These are phyloP conservation scores for Rhodotorula sp. DNA, from an alignment of 1,284 basidiomycete species.

Conservation along the genomic window DNA sequence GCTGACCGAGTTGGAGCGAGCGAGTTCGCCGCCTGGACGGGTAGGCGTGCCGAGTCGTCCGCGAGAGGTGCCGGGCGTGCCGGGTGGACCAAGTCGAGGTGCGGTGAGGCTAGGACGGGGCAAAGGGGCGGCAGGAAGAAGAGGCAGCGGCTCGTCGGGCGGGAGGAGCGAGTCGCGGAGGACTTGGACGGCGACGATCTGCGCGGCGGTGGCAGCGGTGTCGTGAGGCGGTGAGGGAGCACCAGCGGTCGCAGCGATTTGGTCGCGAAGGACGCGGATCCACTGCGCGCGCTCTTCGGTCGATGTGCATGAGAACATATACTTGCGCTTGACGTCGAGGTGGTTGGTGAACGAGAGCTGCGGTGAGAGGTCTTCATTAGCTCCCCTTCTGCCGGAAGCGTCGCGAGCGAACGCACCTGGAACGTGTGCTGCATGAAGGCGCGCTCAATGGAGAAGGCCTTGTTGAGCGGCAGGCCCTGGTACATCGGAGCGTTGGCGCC, in stretches of 20 bases:
- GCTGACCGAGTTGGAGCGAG: conserved; percentile 43
- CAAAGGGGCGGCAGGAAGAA: conserved; percentile 32
- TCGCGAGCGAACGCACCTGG: conserved; percentile 11
- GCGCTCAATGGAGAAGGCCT: conserved; percentile 74
- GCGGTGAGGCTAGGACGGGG: conserved; percentile 38
- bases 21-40: conserved; percentile 21
- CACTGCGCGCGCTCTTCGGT: conserved; percentile 69
- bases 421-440: conserved; percentile 69
- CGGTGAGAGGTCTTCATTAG: conserved; percentile 2
- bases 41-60: conserved; percentile 30
- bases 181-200: conserved; percentile 70
- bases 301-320: conserved; percentile 88
- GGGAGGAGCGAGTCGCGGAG: conserved; percentile 75
- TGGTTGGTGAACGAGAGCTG: conserved; percentile 79
- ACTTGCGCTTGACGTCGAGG: conserved; percentile 67
- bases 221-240: conserved; percentile 45
- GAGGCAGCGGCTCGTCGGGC: conserved; percentile 42
- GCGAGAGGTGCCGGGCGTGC: conserved; percentile 2
- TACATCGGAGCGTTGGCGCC: conserved; percentile 78
- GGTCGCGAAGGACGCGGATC: conserved; percentile 65
- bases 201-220: conserved; percentile 63
- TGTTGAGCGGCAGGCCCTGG: conserved; percentile 70
- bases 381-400: not conserved
- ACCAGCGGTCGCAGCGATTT: conserved; percentile 57
- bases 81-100: conserved; percentile 18